Base-by-base conservation (phyloP, 768 basidiomycete genomes). In the Rhizopogon vinicolor region DNA sequence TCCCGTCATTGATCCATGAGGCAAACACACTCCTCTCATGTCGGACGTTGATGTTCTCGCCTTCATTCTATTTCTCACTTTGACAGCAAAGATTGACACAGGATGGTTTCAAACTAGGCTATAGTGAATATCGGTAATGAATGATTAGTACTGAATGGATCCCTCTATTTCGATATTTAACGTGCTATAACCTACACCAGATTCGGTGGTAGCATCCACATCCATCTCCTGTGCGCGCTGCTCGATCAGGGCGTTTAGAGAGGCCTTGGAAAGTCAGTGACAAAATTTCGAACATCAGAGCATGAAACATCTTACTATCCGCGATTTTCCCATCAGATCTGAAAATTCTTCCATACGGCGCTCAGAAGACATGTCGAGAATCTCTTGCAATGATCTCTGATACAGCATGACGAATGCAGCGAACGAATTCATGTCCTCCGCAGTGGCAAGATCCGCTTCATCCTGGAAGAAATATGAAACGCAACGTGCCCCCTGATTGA, bases 391-490 rank as follows among this genome's bases (percentile, higher is more conserved):
- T 4, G 75, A 70, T 7, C 75, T 73, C 55, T 82, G 78, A 51
- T 76, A 81, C 2, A 90, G 69, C 54, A 91, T 77, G 3, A 85
- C 68, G n/a, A 80, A 76, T 6, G 89, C 83, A 1, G 83, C 82
- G 63, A 89, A 88, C 6, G 74, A 69, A 55, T 91, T 91, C 81
- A 91, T 84, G 14, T 86, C 85, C 5, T 75, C 70, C 8, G 82
- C 72, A 1, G 67, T 64, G 0, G 81, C 78, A 46, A 92, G 70
- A 59, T 82, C 76, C 28, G 73, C 71, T 58, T 91, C 89, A 37
- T 83, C 82, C 87, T 89, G 63, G 22, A 37, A 51, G 52, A 8
- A 48, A 55, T 25, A 31, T 6, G 9, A 1, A 10, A 9, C 8
- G 39, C 19, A 14, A 16, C 25, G 56, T 33, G 52, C 54, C 40